Percentiles rank a stretch among this genome's conserved stretches.
These are phyloP conservation scores for Heracleum sosnowskyi DNA, from an alignment of 129 eudicot genomes.

Conservation along the genomic window DNA sequence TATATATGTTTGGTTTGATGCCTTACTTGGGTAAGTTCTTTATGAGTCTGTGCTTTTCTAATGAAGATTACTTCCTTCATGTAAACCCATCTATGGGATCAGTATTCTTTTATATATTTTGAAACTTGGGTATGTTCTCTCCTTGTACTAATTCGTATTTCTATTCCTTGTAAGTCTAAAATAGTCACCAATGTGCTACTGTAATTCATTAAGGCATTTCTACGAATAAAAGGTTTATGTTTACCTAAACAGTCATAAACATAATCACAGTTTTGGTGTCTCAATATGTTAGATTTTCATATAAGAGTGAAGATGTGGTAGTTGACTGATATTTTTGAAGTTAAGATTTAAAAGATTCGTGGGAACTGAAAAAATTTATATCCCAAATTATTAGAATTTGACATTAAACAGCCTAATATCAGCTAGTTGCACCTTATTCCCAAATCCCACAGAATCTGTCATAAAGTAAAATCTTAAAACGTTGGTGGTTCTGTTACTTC, in stretches of 20 bases:
- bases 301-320: not conserved
- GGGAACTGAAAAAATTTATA: not conserved
- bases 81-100: not conserved
- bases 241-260: not conserved
- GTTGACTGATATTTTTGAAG: not conserved
- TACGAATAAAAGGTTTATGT: not conserved
- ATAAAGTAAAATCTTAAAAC: not conserved
- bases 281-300: not conserved
- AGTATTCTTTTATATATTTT: not conserved
- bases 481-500: not conserved
- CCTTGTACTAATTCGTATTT: not conserved
- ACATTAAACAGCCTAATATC: not conserved
- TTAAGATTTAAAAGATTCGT: not conserved
- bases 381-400: not conserved
- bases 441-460: not conserved
- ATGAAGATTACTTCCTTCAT: not conserved
- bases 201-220: not conserved
- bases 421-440: not conserved
- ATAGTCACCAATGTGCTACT: not conserved
- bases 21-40: slow-evolving; percentile 70
- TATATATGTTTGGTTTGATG: slow-evolving; percentile 99
- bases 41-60: not conserved
- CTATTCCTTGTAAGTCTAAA: not conserved
- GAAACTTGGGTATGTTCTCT: not conserved
- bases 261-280: not conserved